Base-by-base conservation (phyloP, 2,329 filamentous ascomycete species). In the Clonostachys byssicola region DNA sequence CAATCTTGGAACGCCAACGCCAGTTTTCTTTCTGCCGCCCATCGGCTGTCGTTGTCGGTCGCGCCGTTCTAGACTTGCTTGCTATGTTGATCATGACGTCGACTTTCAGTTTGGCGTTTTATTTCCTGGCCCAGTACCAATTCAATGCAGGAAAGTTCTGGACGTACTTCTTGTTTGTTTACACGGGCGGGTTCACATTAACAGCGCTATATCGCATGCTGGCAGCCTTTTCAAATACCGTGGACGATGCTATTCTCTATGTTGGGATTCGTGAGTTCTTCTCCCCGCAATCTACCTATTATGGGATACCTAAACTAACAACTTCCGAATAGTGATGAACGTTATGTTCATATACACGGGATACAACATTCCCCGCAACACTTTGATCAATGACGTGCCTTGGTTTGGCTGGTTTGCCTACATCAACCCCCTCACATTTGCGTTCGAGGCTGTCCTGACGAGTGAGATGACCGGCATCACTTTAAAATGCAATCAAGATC, bases 81-180 rank as follows among this genome's bases (percentile, higher is more conserved):
- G 56, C 75, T 2, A 80, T 91, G 51, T 65, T 86, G 6, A 35
- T 74, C 8, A 85, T 87, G 57, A 73, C 83, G 1, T 71, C 85
- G 52, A 67, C 80, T n/a, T 91, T 89, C 67, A 85, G 86, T 49
- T 42, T 88, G 36, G 75, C 81, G 13, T 68, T 91, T 44, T 92
- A 91, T 68, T 91, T 91, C 65, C 83, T 92, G 83, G 81, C 82
- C 0, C 81, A 83, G 43, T 73, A 92, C 6, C 77, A 84, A 49
- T 70, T 83, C 43, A 75, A 80, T 40, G 75, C 84, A 0, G 81
- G 80, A 46, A 75, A 84, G 33, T 87, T 86, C 61, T 86, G 83
- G 63, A 81, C 83, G 45, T 85, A 80, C 60, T 73, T 83, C 56
- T 62, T 86, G 12, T 80, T 85, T 52, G 76, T 79, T 2, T 83